phyloP scores from a whole-genome alignment of 805 yeast species.

The Myxozyma mucilagina region DNA sequence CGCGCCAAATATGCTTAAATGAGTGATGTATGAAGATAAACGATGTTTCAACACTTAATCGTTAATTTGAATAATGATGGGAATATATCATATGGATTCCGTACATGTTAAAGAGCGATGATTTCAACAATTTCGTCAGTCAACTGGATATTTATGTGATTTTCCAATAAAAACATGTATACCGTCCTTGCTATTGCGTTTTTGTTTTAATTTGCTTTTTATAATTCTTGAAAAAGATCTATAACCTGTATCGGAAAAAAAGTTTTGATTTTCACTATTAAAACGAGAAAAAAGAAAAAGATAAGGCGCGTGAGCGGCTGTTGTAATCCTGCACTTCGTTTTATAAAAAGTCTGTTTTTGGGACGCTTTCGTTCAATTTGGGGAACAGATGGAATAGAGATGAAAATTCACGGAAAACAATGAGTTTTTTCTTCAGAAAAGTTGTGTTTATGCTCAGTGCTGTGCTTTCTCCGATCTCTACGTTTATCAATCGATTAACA shows the following conservation, averaged over 20 bases:
- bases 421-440: background rate
- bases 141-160: slow-evolving; percentile 10
- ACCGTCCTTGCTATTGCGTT: slow-evolving; percentile 8
- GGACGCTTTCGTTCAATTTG: too few species aligned
- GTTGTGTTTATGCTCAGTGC: background rate
- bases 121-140: slow-evolving; percentile 14
- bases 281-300: background rate
- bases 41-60: slow-evolving; percentile 16
- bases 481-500: background rate
- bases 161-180: slow-evolving; percentile 3
- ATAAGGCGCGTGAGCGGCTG: background rate
- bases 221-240: background rate
- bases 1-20: slow-evolving; percentile 53
- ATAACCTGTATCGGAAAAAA: background rate
- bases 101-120: slow-evolving; percentile 11
- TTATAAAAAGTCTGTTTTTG: background rate
- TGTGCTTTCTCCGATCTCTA: background rate
- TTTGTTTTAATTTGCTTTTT: slow-evolving; percentile 9
- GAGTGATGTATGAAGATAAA: background rate
- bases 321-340: background rate
- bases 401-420: background rate
- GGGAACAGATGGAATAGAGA: too few species aligned
- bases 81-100: slow-evolving; percentile 14
- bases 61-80: slow-evolving; percentile 8
- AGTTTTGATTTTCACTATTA: background rate